Percentiles rank a stretch among this genome's conserved stretches.
phyloP scores from a whole-genome alignment of 257 asterid genomes.

The Rehmannia glutinosa region DNA sequence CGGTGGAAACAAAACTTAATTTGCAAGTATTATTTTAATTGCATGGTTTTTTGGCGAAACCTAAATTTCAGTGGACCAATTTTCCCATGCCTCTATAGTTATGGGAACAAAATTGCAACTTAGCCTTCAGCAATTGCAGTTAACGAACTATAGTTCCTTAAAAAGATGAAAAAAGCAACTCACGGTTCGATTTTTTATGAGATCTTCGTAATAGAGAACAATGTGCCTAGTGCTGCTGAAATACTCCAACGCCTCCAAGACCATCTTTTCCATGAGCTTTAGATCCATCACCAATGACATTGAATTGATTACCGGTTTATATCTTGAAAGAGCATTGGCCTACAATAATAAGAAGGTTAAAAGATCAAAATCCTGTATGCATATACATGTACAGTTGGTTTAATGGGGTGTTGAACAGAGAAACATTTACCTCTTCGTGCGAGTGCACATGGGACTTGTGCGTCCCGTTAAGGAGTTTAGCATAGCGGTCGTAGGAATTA shows the following conservation, averaged over 20 bases:
- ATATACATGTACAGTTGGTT: neutral
- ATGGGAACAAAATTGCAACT: no score
- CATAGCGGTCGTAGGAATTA: constrained; percentile 61
- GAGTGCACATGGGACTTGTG: constrained; percentile 86
- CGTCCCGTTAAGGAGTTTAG: constrained; percentile 67
- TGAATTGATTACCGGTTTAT: constrained; percentile 65
- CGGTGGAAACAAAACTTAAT: no score
- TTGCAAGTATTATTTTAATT: no score
- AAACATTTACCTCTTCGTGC: constrained; percentile 43
- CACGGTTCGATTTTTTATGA: constrained; percentile 69
- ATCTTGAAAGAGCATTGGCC: constrained; percentile 77
- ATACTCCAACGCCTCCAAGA: constrained; percentile 46
- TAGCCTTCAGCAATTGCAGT: no score
- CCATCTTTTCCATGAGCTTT: constrained; percentile 57
- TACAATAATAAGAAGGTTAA: constrained; percentile 23
- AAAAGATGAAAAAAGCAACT: constrained; percentile 17
- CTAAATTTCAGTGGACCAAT: no score
- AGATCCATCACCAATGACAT: constrained; percentile 52
- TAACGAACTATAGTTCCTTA: neutral
- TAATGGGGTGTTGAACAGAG: neutral
- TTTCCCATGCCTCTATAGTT: no score
- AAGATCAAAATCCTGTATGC: neutral
- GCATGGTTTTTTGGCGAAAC: no score
- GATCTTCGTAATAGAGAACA: constrained; percentile 79
- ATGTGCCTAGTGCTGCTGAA: constrained; percentile 70